phyloP scores from a whole-genome alignment of 768 basidiomycete species.

The Kwoniella europaea region DNA sequence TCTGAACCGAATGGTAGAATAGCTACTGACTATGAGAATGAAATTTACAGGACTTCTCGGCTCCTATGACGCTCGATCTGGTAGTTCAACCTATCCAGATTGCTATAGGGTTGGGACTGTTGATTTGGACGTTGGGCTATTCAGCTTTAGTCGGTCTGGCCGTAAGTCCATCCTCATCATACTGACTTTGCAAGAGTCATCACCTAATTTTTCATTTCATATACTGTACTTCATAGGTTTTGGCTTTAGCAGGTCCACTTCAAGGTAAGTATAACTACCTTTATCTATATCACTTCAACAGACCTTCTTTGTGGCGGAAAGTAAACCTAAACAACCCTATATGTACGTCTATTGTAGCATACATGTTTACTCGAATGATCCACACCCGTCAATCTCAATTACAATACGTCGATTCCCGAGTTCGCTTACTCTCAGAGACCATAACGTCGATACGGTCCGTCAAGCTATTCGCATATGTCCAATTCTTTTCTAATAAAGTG shows the following conservation, averaged over 20 bases:
- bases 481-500: constrained; percentile 46
- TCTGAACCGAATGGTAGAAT: no score
- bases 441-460: constrained; percentile 72
- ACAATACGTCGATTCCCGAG: constrained; percentile 69
- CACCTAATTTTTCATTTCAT: background rate
- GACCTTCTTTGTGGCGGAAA: background rate
- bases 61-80: constrained; percentile 28
- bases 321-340: no score
- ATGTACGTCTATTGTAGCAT: background rate
- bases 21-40: no score
- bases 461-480: constrained; percentile 69
- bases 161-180: constrained; percentile 13
- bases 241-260: constrained; percentile 67
- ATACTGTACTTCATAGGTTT: constrained; percentile 25
- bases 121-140: constrained; percentile 71
- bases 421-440: constrained; percentile 69
- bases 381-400: constrained; percentile 54
- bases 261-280: constrained; percentile 57
- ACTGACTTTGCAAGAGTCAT: background rate
- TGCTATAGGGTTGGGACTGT: constrained; percentile 67
- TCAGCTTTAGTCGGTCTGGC: constrained; percentile 67
- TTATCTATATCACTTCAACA: background rate
- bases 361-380: constrained; percentile 32
- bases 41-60: constrained; percentile 30
- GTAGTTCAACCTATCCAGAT: constrained; percentile 61